Base-by-base conservation (phyloP, 495 filamentous ascomycete genomes). In the Emericellopsis terricola region DNA sequence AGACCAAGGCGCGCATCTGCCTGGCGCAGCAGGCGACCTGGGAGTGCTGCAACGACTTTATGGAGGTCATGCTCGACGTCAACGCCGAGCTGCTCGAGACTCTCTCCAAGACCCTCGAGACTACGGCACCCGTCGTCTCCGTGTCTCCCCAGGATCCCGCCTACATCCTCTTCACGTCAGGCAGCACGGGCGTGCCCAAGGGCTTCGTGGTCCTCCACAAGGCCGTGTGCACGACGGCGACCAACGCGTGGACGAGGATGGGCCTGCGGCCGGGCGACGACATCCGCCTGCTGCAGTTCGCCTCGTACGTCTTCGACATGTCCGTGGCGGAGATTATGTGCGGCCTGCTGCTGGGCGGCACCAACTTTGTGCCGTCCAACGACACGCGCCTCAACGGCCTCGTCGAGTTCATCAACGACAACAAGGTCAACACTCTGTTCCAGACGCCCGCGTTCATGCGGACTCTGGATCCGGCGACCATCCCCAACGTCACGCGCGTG, bases 231-330 rank as follows among this genome's bases (percentile, higher is more conserved):
- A 44, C 54, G 13, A 3, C 11, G 17, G n/a, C 27, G 6, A 26
- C 23, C 6, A 6, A 26, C 6, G 11, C 11, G 6, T 6, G 58
- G 5, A 40, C 58, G 1, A 6, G 23, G 23, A 26, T 26, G 6
- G 23, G 23, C 11, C 23, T 26, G 23, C 67, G 5, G 49, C 59
- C 23, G 6, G 23, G 23, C 61, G 60, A 2, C 44, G 71, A n/a
- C n/a, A n/a, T n/a, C n/a, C 8, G 52, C 44, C 1, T 74, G 5
- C 59, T 83, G 42, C 77, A 83, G 38, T 70, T 78, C 34, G 71
- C 76, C 3, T 21, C 33, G 1, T 35, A 15, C 10, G 18, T 14
- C 6, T 35, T 23, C 17, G 33, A 35, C n/a, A 10, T 16, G 4
- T 26, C 19, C 1, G 20, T 35, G 0, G 21, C 3, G n/a, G 33